Percentiles rank a stretch among this genome's conserved stretches.
phyloP scores from a whole-genome alignment of 768 basidiomycete genomes.

The Lyophyllum decastes region DNA sequence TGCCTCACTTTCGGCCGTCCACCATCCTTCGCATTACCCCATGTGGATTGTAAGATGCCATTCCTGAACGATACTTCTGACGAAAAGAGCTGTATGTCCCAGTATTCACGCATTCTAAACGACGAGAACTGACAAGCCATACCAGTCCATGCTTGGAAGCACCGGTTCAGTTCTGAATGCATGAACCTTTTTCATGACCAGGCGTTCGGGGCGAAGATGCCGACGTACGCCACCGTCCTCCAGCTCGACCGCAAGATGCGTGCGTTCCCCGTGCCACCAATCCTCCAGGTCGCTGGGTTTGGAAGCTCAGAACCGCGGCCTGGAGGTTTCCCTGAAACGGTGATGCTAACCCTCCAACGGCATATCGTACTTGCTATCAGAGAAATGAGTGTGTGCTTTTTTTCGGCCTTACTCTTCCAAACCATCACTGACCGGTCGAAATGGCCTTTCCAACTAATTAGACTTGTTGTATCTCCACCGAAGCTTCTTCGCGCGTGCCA shows the following conservation, averaged over 20 bases:
- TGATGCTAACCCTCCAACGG: conserved; percentile 59
- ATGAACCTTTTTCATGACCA: conserved; percentile 72
- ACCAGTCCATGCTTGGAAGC: conserved; percentile 69
- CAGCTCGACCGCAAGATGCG: conserved; percentile 68
- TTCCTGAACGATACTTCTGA: conserved; percentile 47
- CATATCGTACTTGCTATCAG: conserved; percentile 70
- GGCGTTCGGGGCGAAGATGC: conserved; percentile 70
- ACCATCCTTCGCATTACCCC: conserved; percentile 65
- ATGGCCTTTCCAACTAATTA: conserved; percentile 23
- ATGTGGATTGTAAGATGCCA: conserved; percentile 69
- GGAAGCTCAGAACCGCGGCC: conserved; percentile 53
- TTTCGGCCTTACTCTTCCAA: conserved; percentile 4
- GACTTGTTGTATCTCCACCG: conserved; percentile 72
- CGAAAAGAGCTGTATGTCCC: conserved; percentile 59
- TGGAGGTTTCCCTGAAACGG: conserved; percentile 46
- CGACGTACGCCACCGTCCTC: conserved; percentile 66
- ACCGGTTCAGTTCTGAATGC: conserved; percentile 66
- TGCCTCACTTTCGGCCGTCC: conserved; percentile 72
- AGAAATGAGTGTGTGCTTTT: conserved; percentile 58
- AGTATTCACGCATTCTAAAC: neutral
- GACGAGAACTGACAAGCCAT: conserved; percentile 7
- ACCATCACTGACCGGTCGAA: neutral
- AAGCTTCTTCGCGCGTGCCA: conserved; percentile 72
- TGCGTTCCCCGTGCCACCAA: conserved; percentile 65
- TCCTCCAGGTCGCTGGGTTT: conserved; percentile 69